A percentile compares a stretch with the other conserved stretches of the same genome.
Evolutionary conservation across 1,139 yeast species (phyloP).

Genomic region (Nematodospora anomalae): DNA sequence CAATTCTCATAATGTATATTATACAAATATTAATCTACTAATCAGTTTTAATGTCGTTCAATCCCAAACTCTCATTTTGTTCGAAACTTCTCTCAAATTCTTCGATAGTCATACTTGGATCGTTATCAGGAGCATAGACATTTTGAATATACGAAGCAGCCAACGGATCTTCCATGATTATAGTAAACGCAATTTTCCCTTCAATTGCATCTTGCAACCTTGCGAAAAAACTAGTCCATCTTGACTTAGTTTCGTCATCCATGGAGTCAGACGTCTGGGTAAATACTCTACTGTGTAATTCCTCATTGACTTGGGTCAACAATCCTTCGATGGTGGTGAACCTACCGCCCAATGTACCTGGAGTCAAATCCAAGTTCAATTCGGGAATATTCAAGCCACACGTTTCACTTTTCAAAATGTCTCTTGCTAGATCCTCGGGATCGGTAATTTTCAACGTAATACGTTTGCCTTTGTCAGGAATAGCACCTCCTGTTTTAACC

Average conservation of each 20-base stretch:
- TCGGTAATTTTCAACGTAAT: slow-evolving; percentile 79
- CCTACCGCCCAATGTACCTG: slow-evolving; percentile 97
- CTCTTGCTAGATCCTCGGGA: slow-evolving; percentile 92
- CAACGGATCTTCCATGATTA: slow-evolving; percentile 89
- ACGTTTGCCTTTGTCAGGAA: slow-evolving; percentile 81
- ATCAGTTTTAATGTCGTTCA: slow-evolving; percentile 69
- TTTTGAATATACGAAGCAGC: slow-evolving; percentile 96
- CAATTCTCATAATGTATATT: too few relatives aligned
- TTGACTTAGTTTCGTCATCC: slow-evolving; percentile 70
- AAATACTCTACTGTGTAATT: slow-evolving; percentile 81
- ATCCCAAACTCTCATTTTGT: slow-evolving; percentile 90
- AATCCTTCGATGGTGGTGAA: slow-evolving; percentile 97
- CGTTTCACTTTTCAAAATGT: slow-evolving; percentile 90
- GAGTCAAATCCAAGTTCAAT: slow-evolving; percentile 83
- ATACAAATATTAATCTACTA: too few relatives aligned
- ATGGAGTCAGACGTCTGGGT: slow-evolving; percentile 88
- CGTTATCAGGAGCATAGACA: slow-evolving; percentile 96
- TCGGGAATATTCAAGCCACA: slow-evolving; percentile 88
- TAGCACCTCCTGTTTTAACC: slow-evolving; percentile 97
- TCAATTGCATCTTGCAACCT: slow-evolving; percentile 76
- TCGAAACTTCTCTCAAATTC: slow-evolving; percentile 85
- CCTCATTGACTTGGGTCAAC: slow-evolving; percentile 84
- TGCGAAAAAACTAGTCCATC: slow-evolving; percentile 82
- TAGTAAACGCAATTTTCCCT: slow-evolving; percentile 82
- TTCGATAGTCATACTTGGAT: slow-evolving; percentile 91